Base-by-base conservation (phyloP, 2,329 filamentous ascomycete species). In the Penicillium paneum region DNA sequence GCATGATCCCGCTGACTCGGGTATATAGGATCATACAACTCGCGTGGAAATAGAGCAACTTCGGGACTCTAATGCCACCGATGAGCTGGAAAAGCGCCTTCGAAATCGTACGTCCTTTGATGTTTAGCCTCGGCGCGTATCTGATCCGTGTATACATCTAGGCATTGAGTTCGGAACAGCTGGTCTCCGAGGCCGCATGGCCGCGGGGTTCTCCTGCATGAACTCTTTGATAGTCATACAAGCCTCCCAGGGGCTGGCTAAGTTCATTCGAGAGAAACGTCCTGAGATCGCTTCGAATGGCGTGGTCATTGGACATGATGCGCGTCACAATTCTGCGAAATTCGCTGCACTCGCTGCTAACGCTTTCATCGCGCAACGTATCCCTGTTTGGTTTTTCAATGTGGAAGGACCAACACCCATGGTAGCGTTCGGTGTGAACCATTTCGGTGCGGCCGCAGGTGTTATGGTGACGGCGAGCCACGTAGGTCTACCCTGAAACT, bases 401-500 rank as follows among this genome's bases (percentile, higher is more conserved):
- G 72, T 74, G 13, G 68, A 78, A 2, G 78, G 80, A 3, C 81
- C 84, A 52, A 87, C 84, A 3, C 84, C 84, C 2, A 73, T 85
- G 47, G 83, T 87, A 8, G 82, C 84, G 1, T 87, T 85, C 66
- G 79, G 80, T 3, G 80, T 87, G 31, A 75, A 73, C 7, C 69
- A 79, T 51, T 74, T 83, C 51, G 69, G 74, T 35, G 82, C 83
- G 31, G 79, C 76, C 4, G 84, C 82, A 40, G 84, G 84, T 19
- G 75, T 87, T 29, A 87, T 87, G 83, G 78, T 87, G 35, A 87
- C 84, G 13, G 84, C 84, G 31, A 85, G 82, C 63, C 83, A 86
- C 68, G 74, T 76, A 71, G 55, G 72, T 65, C 36, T 44, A 40
- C 48, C 28, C 24, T 15, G 5, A 46, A 13, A 19, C 17, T 12